These are phyloP conservation scores for Diospyros kaki DNA, from an alignment of 148 eudicot species.

Conservation along the genomic window DNA sequence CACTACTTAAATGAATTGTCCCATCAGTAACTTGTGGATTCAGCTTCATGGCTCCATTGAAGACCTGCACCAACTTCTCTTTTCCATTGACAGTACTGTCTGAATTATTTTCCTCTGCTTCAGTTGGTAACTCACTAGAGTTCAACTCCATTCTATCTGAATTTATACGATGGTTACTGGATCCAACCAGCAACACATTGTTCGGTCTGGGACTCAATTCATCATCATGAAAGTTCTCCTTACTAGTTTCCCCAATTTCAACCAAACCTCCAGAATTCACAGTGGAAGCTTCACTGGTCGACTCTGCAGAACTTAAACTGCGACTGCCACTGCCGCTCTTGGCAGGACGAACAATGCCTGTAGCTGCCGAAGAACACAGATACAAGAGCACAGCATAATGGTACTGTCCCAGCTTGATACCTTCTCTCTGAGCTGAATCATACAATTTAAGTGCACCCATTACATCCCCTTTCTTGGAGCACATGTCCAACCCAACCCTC, in stretches of 20 bases:
- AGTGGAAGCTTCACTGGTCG: slow-evolving; percentile 3
- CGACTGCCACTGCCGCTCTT: slow-evolving; percentile 64
- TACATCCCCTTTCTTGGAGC: slow-evolving; percentile 76
- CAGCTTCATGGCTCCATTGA: slow-evolving; percentile 1
- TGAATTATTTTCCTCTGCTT: not conserved
- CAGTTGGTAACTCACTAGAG: not conserved
- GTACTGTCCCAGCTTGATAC: slow-evolving; percentile 49
- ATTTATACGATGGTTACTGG: not conserved
- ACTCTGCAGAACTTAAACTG: slow-evolving; percentile 32
- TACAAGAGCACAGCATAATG: slow-evolving; percentile 73
- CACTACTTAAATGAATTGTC: slow-evolving; percentile 10
- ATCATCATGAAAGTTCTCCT: slow-evolving; percentile 1
- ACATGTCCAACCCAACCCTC: slow-evolving; percentile 62
- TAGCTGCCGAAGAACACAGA: slow-evolving; percentile 90
- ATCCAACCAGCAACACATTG: not conserved
- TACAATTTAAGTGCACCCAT: slow-evolving; percentile 72
- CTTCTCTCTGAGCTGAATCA: slow-evolving; percentile 53
- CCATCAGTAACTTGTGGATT: slow-evolving; percentile 26
- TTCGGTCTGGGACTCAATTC: not conserved
- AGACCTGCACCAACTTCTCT: not conserved
- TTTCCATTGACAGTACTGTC: not conserved
- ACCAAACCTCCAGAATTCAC: slow-evolving; percentile 4
- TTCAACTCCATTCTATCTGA: not conserved
- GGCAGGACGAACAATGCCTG: slow-evolving; percentile 66
- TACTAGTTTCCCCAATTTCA: slow-evolving; percentile 8